phyloP scores from a whole-genome alignment of 2,329 filamentous ascomycete species.

The Clonostachys rhizophaga region DNA sequence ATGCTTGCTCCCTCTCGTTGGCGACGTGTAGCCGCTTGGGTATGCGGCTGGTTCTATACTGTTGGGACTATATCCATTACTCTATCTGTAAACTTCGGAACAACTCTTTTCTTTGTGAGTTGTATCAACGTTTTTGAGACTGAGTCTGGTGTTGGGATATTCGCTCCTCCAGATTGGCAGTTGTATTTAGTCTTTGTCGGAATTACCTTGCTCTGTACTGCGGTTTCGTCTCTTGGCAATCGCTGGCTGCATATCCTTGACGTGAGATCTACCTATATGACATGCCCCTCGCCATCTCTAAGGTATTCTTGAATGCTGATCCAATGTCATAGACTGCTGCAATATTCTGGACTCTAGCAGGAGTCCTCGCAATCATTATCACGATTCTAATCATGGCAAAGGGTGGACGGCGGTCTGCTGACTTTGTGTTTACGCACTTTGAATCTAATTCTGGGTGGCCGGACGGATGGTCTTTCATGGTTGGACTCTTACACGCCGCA shows the following conservation, averaged over 20 bases:
- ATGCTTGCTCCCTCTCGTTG: conserved; percentile 61
- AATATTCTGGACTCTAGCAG: conserved; percentile 69
- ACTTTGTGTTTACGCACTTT: conserved; percentile 62
- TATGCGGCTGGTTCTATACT: conserved; percentile 73
- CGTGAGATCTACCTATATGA: conserved; percentile 42
- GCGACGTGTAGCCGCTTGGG: conserved; percentile 63
- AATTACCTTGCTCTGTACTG: conserved; percentile 60
- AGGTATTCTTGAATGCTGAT: neutral
- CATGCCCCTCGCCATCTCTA: conserved; percentile 2
- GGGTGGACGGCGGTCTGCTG: conserved; percentile 56
- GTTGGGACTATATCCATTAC: conserved; percentile 80
- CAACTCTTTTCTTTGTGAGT: conserved; percentile 56
- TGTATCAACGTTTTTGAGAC: conserved; percentile 50
- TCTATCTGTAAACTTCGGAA: conserved; percentile 76
- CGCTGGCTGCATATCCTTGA: conserved; percentile 62
- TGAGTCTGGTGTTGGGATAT: conserved; percentile 32
- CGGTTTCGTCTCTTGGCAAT: conserved; percentile 63
- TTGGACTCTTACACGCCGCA: conserved; percentile 66
- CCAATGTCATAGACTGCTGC: conserved; percentile 51
- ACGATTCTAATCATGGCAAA: conserved; percentile 62
- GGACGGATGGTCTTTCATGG: conserved; percentile 66
- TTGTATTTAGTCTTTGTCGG: conserved; percentile 67
- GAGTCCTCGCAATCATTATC: conserved; percentile 60
- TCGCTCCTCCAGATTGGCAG: conserved; percentile 53
- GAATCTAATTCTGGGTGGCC: conserved; percentile 65